A percentile compares a stretch with the other conserved stretches of the same genome.
phyloP scores from a whole-genome alignment of 1,139 yeast species.

The Kodamaea sp. region DNA sequence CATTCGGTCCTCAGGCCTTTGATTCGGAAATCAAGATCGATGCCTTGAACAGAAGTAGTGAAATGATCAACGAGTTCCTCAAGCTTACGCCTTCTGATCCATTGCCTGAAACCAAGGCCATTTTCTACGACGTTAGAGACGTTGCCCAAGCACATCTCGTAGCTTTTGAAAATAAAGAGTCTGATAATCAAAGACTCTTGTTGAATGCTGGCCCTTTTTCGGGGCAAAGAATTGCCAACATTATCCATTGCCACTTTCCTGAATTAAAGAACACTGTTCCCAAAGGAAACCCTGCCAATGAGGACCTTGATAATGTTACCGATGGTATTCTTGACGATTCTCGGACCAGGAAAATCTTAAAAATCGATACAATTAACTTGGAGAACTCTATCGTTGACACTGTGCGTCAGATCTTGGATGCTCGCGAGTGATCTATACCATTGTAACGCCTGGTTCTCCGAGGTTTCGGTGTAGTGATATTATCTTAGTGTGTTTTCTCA shows the following conservation, averaged over 20 bases:
- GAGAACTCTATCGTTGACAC: slow-evolving; percentile 10
- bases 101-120: slow-evolving; percentile 23
- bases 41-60: slow-evolving; percentile 21
- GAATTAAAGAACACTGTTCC: slow-evolving; percentile 26
- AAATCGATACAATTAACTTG: slow-evolving; percentile 7
- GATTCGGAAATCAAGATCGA: slow-evolving; percentile 17
- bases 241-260: slow-evolving; percentile 23
- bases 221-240: slow-evolving; percentile 18
- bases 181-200: slow-evolving; percentile 12
- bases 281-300: slow-evolving; percentile 24
- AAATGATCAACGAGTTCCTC: slow-evolving; percentile 21
- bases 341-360: slow-evolving; percentile 27
- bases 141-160: slow-evolving; percentile 16
- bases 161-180: slow-evolving; percentile 13
- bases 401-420: background rate
- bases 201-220: slow-evolving; percentile 17
- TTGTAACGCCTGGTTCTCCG: no score
- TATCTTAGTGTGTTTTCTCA: no score
- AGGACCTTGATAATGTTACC: background rate
- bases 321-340: slow-evolving; percentile 28
- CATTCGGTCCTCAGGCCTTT: slow-evolving; percentile 32
- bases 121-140: slow-evolving; percentile 23
- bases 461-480: no score
- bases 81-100: slow-evolving; percentile 19
- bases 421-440: no score